Conservation (phyloP, 306 rosid species). For the Vigna radiata region DNA sequence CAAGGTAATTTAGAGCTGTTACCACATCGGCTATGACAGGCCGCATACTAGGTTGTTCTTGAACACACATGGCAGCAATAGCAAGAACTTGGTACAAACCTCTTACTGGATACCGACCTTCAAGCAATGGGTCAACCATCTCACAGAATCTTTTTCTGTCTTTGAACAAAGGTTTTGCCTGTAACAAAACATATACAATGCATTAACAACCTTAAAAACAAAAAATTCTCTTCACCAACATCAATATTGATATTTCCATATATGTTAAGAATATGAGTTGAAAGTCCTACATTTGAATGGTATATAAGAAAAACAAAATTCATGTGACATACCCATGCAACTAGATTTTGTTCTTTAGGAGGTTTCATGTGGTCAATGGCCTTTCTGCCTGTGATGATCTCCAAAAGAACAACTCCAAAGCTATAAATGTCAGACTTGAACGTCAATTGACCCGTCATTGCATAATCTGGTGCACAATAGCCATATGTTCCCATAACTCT, state of each 20-base stretch:
- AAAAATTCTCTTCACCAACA: background rate
- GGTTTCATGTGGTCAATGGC: constrained; percentile 69
- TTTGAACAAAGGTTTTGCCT: constrained; percentile 86
- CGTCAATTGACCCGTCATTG: constrained; percentile 97
- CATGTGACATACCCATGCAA: constrained; percentile 78
- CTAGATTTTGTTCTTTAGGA: constrained; percentile 77
- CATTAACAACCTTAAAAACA: constrained; percentile 7
- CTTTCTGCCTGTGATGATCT: constrained; percentile 89
- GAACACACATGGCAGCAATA: constrained; percentile 97
- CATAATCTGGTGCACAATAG: constrained; percentile 98
- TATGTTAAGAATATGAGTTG: no score
- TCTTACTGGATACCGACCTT: constrained; percentile 79
- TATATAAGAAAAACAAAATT: no score
- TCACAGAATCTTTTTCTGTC: constrained; percentile 77
- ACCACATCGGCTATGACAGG: constrained; percentile 82
- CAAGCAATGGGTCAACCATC: constrained; percentile 87
- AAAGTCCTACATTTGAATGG: no score
- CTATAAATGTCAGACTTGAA: constrained; percentile 95
- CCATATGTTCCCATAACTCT: constrained; percentile 99
- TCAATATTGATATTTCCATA: no score
- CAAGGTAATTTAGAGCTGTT: constrained; percentile 82
- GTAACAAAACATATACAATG: constrained; percentile 34
- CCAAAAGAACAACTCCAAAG: constrained; percentile 98
- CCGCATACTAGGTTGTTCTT: constrained; percentile 89
- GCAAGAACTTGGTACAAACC: constrained; percentile 96